Evolutionary conservation across 768 basidiomycete species (phyloP), one percentile per base, ranked within the genome.

Genomic region (Hydnomerulius pinastri): DNA sequence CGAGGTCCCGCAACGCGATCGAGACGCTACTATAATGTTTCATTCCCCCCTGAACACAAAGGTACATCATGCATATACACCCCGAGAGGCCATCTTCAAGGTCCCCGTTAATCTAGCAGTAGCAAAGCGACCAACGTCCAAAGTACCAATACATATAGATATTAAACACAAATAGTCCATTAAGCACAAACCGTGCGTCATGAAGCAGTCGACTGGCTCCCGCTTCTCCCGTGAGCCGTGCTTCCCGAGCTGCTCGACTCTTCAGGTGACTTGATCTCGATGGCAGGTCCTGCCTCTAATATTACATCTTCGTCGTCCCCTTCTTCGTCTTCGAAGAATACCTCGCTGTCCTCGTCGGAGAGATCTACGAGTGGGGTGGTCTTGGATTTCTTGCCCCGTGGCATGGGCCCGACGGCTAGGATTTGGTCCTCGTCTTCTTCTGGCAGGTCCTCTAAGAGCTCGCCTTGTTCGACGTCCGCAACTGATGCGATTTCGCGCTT

Each of bases 241-340:
- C 63, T 66, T 58, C 64, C 63, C 11, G 58, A 65, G 56, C 56
- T 53, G 50, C 47, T 42, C 43, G 46, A 58, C 21, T 62, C 67
- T 21, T 58, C 46, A 30, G 57, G 30, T 35, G 55, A 56, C 60
- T 79, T 78, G 24, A 76, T 63, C n/a, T 76, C 63, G 33, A 80
- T 66, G n/a, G 80, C 77, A 4, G 88, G 87, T 1, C 88, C 88
- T 17, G 85, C 79, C 69, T 89, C 88, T 59, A 90, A 70, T 59
- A 90, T 86, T 20, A 90, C 68, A 57, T 90, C 87, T 17, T 77
- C 81, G 57, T 89, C 86, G 24, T 77, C 76, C 21, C 77, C 73
- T 28, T 77, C 75, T 12, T 71, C 70, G 15, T 73, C 66, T 12
- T 75, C 67, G 24, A 71, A 70, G 33, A 75, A 71, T 29, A 60